These are phyloP conservation scores for Gentiana dahurica DNA, from an alignment of 257 asterid species.

Conservation along the genomic window DNA sequence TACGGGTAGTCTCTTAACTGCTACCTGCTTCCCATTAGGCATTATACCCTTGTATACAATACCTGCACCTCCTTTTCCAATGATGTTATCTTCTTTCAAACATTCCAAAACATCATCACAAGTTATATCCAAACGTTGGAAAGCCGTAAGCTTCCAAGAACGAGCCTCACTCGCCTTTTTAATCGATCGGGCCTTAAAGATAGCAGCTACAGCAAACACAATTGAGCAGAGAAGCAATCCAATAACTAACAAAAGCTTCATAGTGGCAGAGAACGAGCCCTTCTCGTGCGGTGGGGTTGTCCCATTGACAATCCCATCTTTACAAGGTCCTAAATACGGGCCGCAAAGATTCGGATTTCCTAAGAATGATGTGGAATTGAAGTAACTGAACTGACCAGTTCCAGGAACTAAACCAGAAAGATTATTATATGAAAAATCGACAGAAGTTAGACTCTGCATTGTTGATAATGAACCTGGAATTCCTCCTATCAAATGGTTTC, in stretches of 20 bases:
- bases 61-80: slow-evolving; percentile 98
- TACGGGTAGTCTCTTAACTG: slow-evolving; percentile 73
- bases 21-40: slow-evolving; percentile 75
- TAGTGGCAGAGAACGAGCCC: slow-evolving; percentile 52
- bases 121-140: slow-evolving; percentile 78
- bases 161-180: slow-evolving; percentile 76
- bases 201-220: slow-evolving; percentile 82
- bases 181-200: slow-evolving; percentile 69
- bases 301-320: slow-evolving; percentile 47
- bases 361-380: slow-evolving; percentile 74
- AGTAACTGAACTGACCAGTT: slow-evolving; percentile 81
- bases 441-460: slow-evolving; percentile 92
- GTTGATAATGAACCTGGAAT: slow-evolving; percentile 68
- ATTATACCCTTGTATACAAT: slow-evolving; percentile 75
- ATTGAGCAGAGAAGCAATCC: slow-evolving; percentile 84
- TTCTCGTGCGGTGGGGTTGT: slow-evolving; percentile 43
- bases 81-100: slow-evolving; percentile 83
- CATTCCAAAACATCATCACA: slow-evolving; percentile 76
- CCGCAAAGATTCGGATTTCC: slow-evolving; percentile 91
- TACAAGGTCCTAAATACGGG: slow-evolving; percentile 82
- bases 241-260: slow-evolving; percentile 78
- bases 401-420: slow-evolving; percentile 88
- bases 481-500: slow-evolving; percentile 62
- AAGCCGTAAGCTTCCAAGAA: slow-evolving; percentile 93
- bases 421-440: slow-evolving; percentile 89